phyloP scores from a whole-genome alignment of 2,329 filamentous ascomycete genomes.

The Botrytis fabae region DNA sequence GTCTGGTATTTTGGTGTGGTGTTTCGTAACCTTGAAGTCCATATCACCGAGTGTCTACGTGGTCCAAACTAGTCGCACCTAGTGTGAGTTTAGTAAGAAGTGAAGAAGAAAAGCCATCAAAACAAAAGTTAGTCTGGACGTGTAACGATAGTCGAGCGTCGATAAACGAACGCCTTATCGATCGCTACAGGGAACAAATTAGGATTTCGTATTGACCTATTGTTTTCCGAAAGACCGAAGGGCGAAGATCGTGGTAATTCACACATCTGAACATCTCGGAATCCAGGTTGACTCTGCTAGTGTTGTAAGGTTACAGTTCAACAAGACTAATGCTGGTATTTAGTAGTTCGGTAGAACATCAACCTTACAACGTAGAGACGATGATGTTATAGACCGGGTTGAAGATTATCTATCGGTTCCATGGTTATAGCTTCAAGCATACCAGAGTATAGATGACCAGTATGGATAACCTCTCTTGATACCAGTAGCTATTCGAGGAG shows the following conservation, averaged over 20 bases:
- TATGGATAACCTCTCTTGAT: neutral
- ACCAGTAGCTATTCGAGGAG: neutral
- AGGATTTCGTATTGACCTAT: neutral
- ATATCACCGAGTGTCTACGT: neutral
- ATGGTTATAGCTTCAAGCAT: neutral
- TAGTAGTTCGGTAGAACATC: neutral
- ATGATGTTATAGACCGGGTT: neutral
- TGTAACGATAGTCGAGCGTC: neutral
- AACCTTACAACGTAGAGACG: neutral
- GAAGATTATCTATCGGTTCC: neutral
- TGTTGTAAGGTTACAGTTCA: neutral
- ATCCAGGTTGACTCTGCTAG: neutral
- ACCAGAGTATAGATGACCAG: neutral
- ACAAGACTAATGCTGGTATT: neutral
- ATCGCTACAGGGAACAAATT: neutral
- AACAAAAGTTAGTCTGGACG: neutral
- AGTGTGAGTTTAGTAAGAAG: neutral
- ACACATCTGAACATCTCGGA: neutral
- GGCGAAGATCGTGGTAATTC: neutral
- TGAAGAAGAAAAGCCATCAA: neutral
- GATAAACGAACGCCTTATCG: slow-evolving; percentile 4
- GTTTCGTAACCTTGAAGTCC: neutral
- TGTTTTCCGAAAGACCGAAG: neutral
- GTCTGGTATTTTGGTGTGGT: neutral
- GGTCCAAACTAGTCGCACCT: neutral